Base-by-base conservation (phyloP, 2,329 filamentous ascomycete genomes). In the Ophiosphaerella herpotricha region DNA sequence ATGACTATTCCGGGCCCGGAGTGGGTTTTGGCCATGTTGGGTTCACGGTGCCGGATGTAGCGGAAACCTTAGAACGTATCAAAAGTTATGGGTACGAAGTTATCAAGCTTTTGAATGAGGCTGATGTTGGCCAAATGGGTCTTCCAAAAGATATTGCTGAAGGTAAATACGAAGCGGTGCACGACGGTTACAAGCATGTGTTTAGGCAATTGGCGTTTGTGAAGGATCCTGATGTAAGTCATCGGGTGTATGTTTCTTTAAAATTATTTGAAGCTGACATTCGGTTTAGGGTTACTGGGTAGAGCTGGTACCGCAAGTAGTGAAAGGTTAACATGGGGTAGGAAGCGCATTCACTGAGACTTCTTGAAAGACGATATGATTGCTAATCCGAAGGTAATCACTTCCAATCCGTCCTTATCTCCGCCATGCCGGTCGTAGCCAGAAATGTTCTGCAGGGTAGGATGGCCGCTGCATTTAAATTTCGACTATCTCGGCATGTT, bases 21-120 rank as follows among this genome's bases (percentile, higher is more conserved):
- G 39, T 70, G 4, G 68, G 68, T 4, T 71, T 73, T 34, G 68
- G 69, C 1, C 70, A 73, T 41, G 48, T 73, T n/a, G 68, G 70
- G 0, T 71, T 73, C 46, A 71, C 66, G 8, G 66, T 73, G 0
- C 68, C 68, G 1, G 54, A 72, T 58, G 68, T 72, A 1, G 50
- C 37, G 7, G 55, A 43, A 11, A 55, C 66, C 13, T 36, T 71
- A 6, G 46, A 63, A 4, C 47, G 65, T 5, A 55, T 67, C 6
- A 49, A 52, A 23, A 42, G 42, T 4, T 64, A 61, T 48, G 65
- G 65, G 1, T 66, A 51, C 18, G 60, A 67, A 29, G 50, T 69
- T 8, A 58, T 64, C 9, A 69, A 69, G 52, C 64, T 62, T 13
- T 38, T 71, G 5, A 63, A 53, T 2, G 63, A 67, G 39, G 64